These are phyloP conservation scores for Micromonas commoda DNA, from an alignment of 139 green algal genomes.

Conservation along the genomic window DNA sequence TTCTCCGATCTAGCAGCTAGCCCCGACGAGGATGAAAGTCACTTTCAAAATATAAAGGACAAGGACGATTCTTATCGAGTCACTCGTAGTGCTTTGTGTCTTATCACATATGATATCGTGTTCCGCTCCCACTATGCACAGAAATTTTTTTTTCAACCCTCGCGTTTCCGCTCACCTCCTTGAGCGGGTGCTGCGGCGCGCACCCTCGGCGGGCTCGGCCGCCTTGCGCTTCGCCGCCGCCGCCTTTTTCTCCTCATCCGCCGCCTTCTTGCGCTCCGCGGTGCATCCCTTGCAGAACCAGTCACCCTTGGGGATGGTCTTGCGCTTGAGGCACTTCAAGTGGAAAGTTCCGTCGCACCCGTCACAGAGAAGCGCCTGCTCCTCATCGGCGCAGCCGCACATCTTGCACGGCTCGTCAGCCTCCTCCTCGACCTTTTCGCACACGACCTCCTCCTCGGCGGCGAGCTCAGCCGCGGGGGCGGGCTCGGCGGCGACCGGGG, in stretches of 20 bases:
- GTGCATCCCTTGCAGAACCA: slow-evolving; percentile 37
- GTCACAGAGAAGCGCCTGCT: slow-evolving; percentile 35
- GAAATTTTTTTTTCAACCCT: too few relatives aligned
- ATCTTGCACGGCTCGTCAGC: slow-evolving; percentile 23
- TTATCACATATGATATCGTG: too few relatives aligned
- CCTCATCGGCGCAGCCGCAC: slow-evolving; percentile 17
- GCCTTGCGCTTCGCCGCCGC: neutral
- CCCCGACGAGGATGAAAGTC: too few relatives aligned
- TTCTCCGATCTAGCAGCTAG: too few relatives aligned
- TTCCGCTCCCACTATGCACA: too few relatives aligned
- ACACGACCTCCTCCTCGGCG: neutral
- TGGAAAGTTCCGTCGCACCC: slow-evolving; percentile 37
- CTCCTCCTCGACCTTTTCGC: neutral
- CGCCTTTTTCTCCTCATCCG: too few relatives aligned
- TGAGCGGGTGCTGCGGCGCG: neutral
- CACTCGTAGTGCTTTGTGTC: too few relatives aligned
- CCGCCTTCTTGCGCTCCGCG: too few relatives aligned
- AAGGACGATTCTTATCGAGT: too few relatives aligned
- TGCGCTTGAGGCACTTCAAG: slow-evolving; percentile 29
- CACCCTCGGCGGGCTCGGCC: neutral
- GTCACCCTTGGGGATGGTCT: slow-evolving; percentile 18
- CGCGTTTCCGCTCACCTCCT: neutral
- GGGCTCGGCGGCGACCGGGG: too few relatives aligned
- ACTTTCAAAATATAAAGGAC: too few relatives aligned
- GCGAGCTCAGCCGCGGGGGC: neutral